Evolutionary conservation across 1,284 basidiomycete species (phyloP).

Genomic region (Cutaneotrichosporon sp.): DNA sequence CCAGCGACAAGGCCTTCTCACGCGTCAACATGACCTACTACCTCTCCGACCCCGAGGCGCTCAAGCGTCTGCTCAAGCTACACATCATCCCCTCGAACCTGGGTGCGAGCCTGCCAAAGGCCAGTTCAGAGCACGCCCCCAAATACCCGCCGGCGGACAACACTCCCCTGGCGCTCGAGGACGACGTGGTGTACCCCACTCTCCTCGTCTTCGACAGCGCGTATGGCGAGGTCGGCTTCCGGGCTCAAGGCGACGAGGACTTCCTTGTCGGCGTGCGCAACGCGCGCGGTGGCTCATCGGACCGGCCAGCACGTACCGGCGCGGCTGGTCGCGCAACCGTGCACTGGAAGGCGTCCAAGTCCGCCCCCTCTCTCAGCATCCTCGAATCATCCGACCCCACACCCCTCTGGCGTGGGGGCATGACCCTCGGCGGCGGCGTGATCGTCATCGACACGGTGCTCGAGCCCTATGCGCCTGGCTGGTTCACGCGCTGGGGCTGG

Average conservation of each 20-base stretch:
- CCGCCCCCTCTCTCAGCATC: not conserved
- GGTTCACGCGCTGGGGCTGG: conserved; percentile 63
- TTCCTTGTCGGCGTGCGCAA: conserved; percentile 89
- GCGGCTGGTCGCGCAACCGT: conserved; percentile 78
- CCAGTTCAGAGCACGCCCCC: conserved; percentile 3
- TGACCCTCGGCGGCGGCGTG: conserved; percentile 70
- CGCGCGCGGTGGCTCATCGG: conserved; percentile 66
- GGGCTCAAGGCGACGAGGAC: conserved; percentile 55
- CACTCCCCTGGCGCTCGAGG: conserved; percentile 70
- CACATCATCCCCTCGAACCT: conserved; percentile 72
- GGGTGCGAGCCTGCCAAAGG: conserved; percentile 10
- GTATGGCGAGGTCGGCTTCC: conserved; percentile 81
- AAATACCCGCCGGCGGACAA: conserved; percentile 36
- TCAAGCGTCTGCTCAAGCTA: conserved; percentile 75
- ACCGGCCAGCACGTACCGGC: conserved; percentile 60
- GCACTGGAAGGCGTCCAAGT: conserved; percentile 37
- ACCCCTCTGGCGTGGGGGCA: conserved; percentile 43
- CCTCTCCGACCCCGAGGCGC: conserved; percentile 62
- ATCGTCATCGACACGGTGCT: conserved; percentile 82
- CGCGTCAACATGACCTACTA: conserved; percentile 80
- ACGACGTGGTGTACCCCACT: conserved; percentile 72
- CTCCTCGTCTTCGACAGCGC: conserved; percentile 64
- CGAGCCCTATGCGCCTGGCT: conserved; percentile 79
- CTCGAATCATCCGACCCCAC: not conserved
- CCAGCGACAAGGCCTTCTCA: conserved; percentile 89